A percentile compares a stretch with the other conserved stretches of the same genome.
Evolutionary conservation across 2,329 filamentous ascomycete species (phyloP).

Genomic region (Esteya vermicola): DNA sequence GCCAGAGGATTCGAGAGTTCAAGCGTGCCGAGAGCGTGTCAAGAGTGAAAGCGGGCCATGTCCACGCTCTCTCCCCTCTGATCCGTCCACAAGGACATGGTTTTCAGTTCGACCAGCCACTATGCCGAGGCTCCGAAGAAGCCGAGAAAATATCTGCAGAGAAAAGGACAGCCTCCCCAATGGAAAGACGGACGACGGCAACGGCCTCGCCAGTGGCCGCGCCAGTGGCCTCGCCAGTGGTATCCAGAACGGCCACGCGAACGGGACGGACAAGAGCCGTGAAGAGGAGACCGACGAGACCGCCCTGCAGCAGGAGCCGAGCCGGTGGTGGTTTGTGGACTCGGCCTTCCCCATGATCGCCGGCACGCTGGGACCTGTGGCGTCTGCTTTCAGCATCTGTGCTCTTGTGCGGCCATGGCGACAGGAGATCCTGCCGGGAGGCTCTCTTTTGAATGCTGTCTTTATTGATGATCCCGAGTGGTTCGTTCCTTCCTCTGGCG

Average conservation of each 20-base stretch:
- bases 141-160: too few species aligned
- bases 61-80: too few species aligned
- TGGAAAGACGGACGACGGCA: not conserved
- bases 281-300: not conserved
- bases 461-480: slow-evolving; percentile 57
- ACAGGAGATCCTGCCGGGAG: slow-evolving; percentile 34
- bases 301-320: slow-evolving; percentile 17
- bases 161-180: too few species aligned
- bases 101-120: too few species aligned
- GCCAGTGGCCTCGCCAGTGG: too few species aligned
- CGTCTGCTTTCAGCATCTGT: slow-evolving; percentile 77
- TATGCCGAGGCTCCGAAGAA: too few species aligned
- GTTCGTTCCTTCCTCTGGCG: slow-evolving; percentile 27
- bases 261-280: not conserved
- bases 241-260: not conserved
- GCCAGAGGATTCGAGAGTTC: too few species aligned
- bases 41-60: too few species aligned
- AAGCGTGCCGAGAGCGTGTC: too few species aligned
- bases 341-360: slow-evolving; percentile 64
- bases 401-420: slow-evolving; percentile 74
- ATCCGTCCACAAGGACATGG: too few species aligned
- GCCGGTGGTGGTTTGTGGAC: slow-evolving; percentile 50
- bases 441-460: slow-evolving; percentile 30
- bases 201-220: too few species aligned
- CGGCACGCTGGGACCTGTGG: slow-evolving; percentile 71